Conservation (phyloP, 2,329 filamentous ascomycete genomes). For the Zymoseptoria pseudotritici region DNA sequence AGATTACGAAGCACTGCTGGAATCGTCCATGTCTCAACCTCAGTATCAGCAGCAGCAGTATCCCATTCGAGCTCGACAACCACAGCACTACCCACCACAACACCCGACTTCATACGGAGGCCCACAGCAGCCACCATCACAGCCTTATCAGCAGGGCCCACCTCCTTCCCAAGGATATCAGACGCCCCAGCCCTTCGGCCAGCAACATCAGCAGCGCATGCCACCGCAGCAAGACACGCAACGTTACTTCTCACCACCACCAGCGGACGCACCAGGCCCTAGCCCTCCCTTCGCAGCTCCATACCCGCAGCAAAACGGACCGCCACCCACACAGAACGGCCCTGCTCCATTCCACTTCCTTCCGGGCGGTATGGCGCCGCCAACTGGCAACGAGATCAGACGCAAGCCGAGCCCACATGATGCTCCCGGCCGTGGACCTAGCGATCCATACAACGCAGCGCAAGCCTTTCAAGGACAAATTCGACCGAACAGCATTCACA, state of each 20-base stretch:
- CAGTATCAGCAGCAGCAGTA: slow-evolving; percentile 44
- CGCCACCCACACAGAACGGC: slow-evolving; percentile 14
- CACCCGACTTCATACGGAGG: slow-evolving; percentile 23
- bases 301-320: slow-evolving; percentile 20
- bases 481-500: slow-evolving; percentile 32
- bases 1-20: slow-evolving; percentile 92
- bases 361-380: slow-evolving; percentile 22
- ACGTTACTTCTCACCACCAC: slow-evolving; percentile 33
- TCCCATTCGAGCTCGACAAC: slow-evolving; percentile 21
- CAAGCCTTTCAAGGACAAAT: slow-evolving; percentile 31
- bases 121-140: slow-evolving; percentile 39
- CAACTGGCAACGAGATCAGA: slow-evolving; percentile 17
- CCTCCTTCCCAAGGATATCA: slow-evolving; percentile 22
- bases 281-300: slow-evolving; percentile 22
- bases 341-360: slow-evolving; percentile 33
- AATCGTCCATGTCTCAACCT: slow-evolving; percentile 95
- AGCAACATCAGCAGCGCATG: slow-evolving; percentile 22
- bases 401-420: slow-evolving; percentile 25
- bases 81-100: slow-evolving; percentile 19
- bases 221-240: slow-evolving; percentile 26
- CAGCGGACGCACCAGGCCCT: slow-evolving; percentile 22
- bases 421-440: slow-evolving; percentile 17
- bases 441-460: slow-evolving; percentile 32
- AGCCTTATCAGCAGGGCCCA: slow-evolving; percentile 27
- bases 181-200: slow-evolving; percentile 24